Percentiles rank a stretch among this genome's conserved stretches.
Conservation (phyloP, 306 rosid species). For the Malus orientalis region DNA sequence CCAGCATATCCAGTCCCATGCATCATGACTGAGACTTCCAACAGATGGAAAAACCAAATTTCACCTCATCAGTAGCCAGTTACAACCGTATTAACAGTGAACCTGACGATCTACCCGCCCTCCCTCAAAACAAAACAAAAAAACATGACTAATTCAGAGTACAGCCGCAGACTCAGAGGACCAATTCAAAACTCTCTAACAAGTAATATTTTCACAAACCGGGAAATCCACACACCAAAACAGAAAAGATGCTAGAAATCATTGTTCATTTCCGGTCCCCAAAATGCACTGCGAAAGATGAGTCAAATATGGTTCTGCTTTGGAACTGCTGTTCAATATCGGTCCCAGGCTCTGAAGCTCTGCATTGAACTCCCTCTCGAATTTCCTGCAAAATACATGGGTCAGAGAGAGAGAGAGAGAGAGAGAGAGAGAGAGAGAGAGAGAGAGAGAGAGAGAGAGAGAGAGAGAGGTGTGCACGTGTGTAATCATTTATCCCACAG, state of each 20-base stretch:
- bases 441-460: too few species aligned
- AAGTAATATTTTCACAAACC: not conserved
- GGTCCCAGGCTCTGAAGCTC: conserved; percentile 88
- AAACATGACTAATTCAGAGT: too few species aligned
- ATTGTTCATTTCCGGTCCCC: conserved; percentile 55
- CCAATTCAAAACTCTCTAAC: not conserved
- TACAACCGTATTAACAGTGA: too few species aligned
- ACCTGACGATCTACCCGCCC: too few species aligned
- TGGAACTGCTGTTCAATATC: conserved; percentile 64
- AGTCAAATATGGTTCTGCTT: conserved; percentile 75
- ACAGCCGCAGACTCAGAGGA: not conserved
- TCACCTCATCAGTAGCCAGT: too few species aligned
- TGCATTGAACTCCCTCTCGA: conserved; percentile 73
- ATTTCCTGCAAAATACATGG: conserved; percentile 50
- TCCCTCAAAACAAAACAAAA: too few species aligned
- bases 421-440: not conserved
- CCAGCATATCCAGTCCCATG: too few species aligned
- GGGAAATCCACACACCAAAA: not conserved
- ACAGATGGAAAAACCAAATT: too few species aligned
- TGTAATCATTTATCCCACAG: not conserved
- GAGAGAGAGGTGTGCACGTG: not conserved
- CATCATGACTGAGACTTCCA: too few species aligned
- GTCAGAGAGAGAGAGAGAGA: not conserved
- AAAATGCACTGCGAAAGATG: conserved; percentile 82
- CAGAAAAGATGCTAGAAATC: not conserved